Base-by-base conservation (phyloP, 768 basidiomycete genomes). In the Suillus subluteus region DNA sequence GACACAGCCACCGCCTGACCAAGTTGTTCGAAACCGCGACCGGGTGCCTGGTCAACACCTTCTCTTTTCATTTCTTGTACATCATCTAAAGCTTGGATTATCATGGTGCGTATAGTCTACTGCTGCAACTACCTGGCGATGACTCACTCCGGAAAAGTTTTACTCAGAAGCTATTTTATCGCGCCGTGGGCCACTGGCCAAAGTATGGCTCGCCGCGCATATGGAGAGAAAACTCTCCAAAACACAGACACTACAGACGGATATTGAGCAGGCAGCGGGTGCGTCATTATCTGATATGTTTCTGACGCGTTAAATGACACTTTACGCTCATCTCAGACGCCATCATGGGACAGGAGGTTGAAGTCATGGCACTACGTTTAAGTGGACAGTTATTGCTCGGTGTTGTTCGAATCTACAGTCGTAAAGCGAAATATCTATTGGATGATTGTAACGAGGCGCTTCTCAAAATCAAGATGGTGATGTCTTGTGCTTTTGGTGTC, bases 121-220 rank as follows among this genome's bases (percentile, higher is more conserved):
- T n/a, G 6, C 38, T 37, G 6, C 23, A 63, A 63, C n/a, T 56
- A 37, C 18, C 4, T 5, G 15, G 12, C 8, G 32, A 21, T 62
- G 38, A 16, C 43, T 11, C 65, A 43, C 26, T 21, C 18, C 21
- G 30, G 41, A 7, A 30, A 21, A 94, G 94, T 96, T 96, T 78
- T 96, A 94, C 76, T 95, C 95, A 61, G 95, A 98, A 76, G 90
- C 94, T 43, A 95, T 99, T 78, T 86, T 98, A 70, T 94, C 95
- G 56, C 91, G 95, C 72, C 91, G 95, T 65, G 96, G 97, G 54
- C 94, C 97, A 4, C 83, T 99, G 46, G 97, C 95, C 43, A 94
- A 91, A 82, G 95, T 99, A 83, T 99, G 98, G 98, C 91, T 99
- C 63, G 96, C 97, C 50, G 97, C 98, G 2, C 97, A 98, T 84